Conservation (phyloP, 2,329 filamentous ascomycete genomes). For the Hymenoscyphus occultus region DNA sequence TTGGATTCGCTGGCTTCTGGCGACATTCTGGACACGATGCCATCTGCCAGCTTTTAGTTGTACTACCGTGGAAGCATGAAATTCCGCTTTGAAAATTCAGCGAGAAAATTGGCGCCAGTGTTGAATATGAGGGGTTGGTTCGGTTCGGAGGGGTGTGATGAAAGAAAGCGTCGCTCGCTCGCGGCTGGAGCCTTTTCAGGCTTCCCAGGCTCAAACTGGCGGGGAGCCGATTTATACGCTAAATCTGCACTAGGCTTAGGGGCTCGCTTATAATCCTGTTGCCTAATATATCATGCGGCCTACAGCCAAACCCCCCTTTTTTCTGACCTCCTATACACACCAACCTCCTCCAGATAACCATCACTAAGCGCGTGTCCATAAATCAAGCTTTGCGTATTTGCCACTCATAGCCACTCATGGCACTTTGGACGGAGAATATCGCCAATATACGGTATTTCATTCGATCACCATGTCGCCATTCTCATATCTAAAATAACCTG, state of each 20-base stretch:
- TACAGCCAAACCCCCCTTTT: background rate
- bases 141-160: background rate
- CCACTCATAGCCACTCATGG: too few species aligned
- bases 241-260: constrained; percentile 1
- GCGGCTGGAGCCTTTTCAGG: too few species aligned
- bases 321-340: background rate
- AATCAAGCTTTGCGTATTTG: too few species aligned
- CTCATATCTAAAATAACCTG: too few species aligned
- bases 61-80: constrained; percentile 20
- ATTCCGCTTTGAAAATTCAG: constrained; percentile 20
- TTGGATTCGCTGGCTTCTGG: constrained; percentile 25
- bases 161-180: background rate
- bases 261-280: background rate
- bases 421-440: too few species aligned
- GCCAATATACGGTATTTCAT: too few species aligned
- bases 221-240: background rate
- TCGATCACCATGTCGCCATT: too few species aligned
- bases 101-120: constrained; percentile 28
- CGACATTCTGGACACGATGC: constrained; percentile 26
- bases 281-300: background rate
- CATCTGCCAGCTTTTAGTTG: constrained; percentile 17
- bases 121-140: background rate
- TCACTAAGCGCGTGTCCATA: too few species aligned
- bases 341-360: too few species aligned
- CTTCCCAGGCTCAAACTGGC: background rate